Conservation (phyloP, 139 green algal species). For the Monoraphidium neglectum region DNA sequence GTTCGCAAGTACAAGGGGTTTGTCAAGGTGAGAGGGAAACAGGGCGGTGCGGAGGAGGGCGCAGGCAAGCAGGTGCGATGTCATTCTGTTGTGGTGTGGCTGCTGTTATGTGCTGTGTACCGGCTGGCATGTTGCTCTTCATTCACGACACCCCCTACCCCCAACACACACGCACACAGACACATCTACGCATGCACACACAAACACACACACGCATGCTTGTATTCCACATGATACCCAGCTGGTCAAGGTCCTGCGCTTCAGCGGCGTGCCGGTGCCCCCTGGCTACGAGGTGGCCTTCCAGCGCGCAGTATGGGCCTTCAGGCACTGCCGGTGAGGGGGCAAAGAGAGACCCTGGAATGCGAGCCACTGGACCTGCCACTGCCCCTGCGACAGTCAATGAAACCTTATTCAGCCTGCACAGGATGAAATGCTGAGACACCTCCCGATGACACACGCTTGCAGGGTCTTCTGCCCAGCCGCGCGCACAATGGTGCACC, state of each 20-base stretch:
- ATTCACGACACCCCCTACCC: no score
- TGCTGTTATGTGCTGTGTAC: neutral
- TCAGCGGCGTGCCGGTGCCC: conserved; percentile 78
- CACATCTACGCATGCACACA: neutral
- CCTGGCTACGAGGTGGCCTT: conserved; percentile 82
- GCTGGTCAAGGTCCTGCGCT: conserved; percentile 74
- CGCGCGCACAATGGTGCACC: conserved; percentile 51
- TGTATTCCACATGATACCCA: conserved; percentile 18
- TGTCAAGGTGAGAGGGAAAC: conserved; percentile 58
- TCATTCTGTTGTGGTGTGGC: no score
- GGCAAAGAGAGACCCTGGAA: no score
- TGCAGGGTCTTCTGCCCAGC: conserved; percentile 82
- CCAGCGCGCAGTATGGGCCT: conserved; percentile 90
- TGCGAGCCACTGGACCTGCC: no score
- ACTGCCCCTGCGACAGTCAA: no score
- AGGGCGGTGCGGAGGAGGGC: no score
- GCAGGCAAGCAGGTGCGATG: no score
- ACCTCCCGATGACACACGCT: conserved; percentile 14
- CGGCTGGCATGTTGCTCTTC: neutral
- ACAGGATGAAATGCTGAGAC: neutral
- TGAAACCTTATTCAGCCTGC: no score
- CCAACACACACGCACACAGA: neutral
- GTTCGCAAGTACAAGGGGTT: conserved; percentile 72
- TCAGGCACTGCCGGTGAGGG: conserved; percentile 88
- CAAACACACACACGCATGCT: no score